Base-by-base conservation (phyloP, 495 filamentous ascomycete species). In the Penicillium riverlandense region DNA sequence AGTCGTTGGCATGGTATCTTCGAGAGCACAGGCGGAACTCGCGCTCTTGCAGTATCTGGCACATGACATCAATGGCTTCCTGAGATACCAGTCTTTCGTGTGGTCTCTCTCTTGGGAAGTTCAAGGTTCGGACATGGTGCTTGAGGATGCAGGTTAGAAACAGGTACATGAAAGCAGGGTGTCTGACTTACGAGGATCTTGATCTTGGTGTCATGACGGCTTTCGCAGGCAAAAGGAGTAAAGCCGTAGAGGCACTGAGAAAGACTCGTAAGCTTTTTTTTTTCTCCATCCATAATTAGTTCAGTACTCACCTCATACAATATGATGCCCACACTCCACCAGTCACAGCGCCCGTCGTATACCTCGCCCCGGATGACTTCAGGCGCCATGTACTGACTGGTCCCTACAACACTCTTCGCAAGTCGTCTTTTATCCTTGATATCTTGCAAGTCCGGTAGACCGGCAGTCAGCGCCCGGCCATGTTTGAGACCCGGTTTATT, bases 381-480 rank as follows among this genome's bases (percentile, higher is more conserved):
- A 4, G 91, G 91, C 1, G 91, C 91, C 91, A 95, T 95, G 64
- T 96, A 97, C 63, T 96, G 91, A 58, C 88, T 95, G 1, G 91
- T 97, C 4, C 91, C 91, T 31, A 97, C 88, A n/a, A 95, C 79
- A 49, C 87, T 94, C 41, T 79, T 76, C 8, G 91, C 90, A 37
- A 88, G 72, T 34, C 76, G 76, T 31, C 90, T 77, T 52, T 78
- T 85, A 9, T 88, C 80, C 35, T 76, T 80, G 7, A 78, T 78
- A 58, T 96, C 85, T 28, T 89, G 79, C 83, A 86, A 91, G 47
- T 79, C 78, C 15, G 95, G 64, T 38, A 95, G 64, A 35, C 69
- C 48, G 14, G 49, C 44, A 11, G 53, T 22, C 22, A 22, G 22
- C 22, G 2, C 22, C 6, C 22, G 22, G 22, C 22, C 22, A 4